Base-by-base conservation (phyloP, 2,329 filamentous ascomycete species). In the Furcasterigmium furcatum region DNA sequence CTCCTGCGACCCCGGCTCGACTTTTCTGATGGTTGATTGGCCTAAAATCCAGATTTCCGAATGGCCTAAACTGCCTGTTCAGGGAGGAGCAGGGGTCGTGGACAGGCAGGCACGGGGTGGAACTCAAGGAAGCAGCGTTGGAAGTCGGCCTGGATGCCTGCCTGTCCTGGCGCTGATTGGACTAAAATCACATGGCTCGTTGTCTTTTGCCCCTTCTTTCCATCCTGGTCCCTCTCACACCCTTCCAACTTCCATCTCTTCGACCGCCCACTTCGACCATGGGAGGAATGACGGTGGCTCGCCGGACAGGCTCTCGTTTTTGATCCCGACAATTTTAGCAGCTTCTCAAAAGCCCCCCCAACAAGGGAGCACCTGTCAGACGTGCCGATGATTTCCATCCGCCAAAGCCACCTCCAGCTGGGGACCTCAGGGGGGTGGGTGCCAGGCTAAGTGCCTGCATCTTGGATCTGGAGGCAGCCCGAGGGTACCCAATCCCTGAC, bases 391-490 rank as follows among this genome's bases (percentile, higher is more conserved):
- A n/a, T n/a, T n/a, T n/a, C n/a, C n/a, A n/a, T n/a, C n/a, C n/a
- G n/a, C n/a, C n/a, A n/a, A n/a, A 36, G 34, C 34, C 34, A 19
- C 10, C 12, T 34, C 27, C 27, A 10, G 18, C 4, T 3, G 30
- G 8, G n/a, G 30, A n/a, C 30, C 34, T 36, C 9, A 10, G 10
- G 16, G 9, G 34, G 34, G 34, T 36, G n/a, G 24, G 24, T 27
- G 34, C 19, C 34, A 19, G 16, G 18, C 30, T 18, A 19, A 36
- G 34, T 19, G 34, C 34, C 40, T 41, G 40, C 40, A 34, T 42
- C 25, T 35, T 27, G 27, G 32, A 35, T 35, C 42, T 44, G 32
- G 42, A 44, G 21, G 42, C 42, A 44, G 42, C 42, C 42, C 42
- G 35, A 44, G 38, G 30, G 34, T 36, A 36, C 42, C 42, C 42